These are phyloP conservation scores for Diutina pseudorugosa DNA, from an alignment of 1,139 yeast species.

Conservation along the genomic window DNA sequence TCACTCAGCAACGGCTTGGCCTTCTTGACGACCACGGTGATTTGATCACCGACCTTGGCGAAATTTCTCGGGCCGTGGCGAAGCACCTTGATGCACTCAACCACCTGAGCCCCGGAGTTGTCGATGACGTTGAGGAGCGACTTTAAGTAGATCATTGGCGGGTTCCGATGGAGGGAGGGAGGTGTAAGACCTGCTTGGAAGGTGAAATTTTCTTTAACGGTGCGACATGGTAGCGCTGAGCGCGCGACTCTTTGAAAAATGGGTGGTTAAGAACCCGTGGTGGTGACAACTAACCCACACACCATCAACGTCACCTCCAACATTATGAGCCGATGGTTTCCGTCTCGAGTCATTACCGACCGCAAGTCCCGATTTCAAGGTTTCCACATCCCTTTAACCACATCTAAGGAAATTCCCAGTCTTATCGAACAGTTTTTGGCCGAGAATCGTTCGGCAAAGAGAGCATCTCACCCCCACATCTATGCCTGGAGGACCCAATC, in stretches of 20 bases:
- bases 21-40: slow-evolving; percentile 89
- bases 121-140: slow-evolving; percentile 84
- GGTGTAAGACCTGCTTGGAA: neutral
- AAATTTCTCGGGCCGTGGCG: slow-evolving; percentile 78
- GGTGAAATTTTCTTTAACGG: neutral
- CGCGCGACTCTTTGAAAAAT: no score
- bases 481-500: slow-evolving; percentile 45
- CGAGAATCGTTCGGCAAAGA: slow-evolving; percentile 28
- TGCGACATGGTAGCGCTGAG: neutral
- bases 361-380: slow-evolving; percentile 56
- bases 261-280: neutral
- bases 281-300: no score
- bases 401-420: slow-evolving; percentile 24
- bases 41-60: slow-evolving; percentile 82
- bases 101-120: slow-evolving; percentile 91
- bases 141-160: slow-evolving; percentile 70
- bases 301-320: neutral
- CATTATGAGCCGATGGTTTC: neutral
- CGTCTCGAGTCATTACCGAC: slow-evolving; percentile 13
- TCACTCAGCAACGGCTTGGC: slow-evolving; percentile 62
- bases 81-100: slow-evolving; percentile 90
- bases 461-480: slow-evolving; percentile 57
- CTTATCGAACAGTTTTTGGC: slow-evolving; percentile 24
- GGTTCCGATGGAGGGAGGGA: neutral
- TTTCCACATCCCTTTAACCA: slow-evolving; percentile 27